These are phyloP conservation scores for Agrocybe pediades DNA, from an alignment of 768 basidiomycete species.

Conservation along the genomic window DNA sequence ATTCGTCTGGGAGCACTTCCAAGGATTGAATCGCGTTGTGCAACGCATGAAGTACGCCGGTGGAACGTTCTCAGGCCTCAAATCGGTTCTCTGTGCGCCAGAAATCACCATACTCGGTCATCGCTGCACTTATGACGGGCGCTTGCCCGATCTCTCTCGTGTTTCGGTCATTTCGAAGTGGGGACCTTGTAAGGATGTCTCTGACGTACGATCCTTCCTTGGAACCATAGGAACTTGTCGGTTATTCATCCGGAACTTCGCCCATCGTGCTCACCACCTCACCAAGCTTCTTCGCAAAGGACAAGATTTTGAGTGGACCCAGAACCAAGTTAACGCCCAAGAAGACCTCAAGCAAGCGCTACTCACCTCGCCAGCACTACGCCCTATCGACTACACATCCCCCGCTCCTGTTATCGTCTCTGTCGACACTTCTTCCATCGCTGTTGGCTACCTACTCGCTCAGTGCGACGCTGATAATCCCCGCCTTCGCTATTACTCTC, in stretches of 20 bases:
- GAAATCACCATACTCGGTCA: constrained; percentile 5
- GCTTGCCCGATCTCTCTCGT: constrained; percentile 20
- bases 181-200: constrained; percentile 19
- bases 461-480: constrained; percentile 25
- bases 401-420: constrained; percentile 28
- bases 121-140: constrained; percentile 5
- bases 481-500: constrained; percentile 18
- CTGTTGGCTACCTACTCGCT: constrained; percentile 32
- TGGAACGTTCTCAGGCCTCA: too few species aligned
- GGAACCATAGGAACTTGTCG: constrained; percentile 25
- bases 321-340: constrained; percentile 21
- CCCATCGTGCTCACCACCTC: constrained; percentile 20
- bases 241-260: constrained; percentile 32
- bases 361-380: constrained; percentile 17
- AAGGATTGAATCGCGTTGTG: too few species aligned
- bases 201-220: constrained; percentile 30
- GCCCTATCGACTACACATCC: constrained; percentile 34
- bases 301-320: constrained; percentile 29
- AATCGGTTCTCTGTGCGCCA: constrained; percentile 5
- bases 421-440: constrained; percentile 37
- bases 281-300: constrained; percentile 27
- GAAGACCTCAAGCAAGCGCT: constrained; percentile 25
- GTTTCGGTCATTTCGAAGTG: constrained; percentile 28
- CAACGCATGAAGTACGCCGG: too few species aligned
- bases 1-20: too few species aligned